Conservation (phyloP, 306 rosid species). For the Malus fusca region DNA sequence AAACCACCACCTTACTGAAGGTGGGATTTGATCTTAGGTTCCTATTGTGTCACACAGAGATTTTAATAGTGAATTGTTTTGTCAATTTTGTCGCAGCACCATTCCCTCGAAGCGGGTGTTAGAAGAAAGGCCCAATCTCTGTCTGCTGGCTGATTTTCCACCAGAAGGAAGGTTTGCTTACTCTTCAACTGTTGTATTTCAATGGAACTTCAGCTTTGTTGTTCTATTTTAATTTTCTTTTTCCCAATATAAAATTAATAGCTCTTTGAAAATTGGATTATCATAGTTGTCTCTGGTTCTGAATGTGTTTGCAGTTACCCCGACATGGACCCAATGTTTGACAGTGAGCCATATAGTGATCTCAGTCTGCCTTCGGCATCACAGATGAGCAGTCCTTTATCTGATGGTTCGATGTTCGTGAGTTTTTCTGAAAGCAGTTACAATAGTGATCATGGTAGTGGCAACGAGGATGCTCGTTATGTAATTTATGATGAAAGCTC, state of each 20-base stretch:
- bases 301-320: constrained; percentile 60
- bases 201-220: not conserved
- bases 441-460: constrained; percentile 89
- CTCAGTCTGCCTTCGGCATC: constrained; percentile 60
- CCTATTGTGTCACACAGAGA: not conserved
- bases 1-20: not conserved
- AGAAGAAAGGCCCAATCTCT: constrained; percentile 72
- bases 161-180: constrained; percentile 78
- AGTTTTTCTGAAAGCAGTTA: constrained; percentile 91
- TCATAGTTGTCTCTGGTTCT: constrained; percentile 11
- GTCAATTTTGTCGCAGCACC: constrained; percentile 42
- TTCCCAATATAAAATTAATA: not conserved
- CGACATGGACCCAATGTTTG: constrained; percentile 56
- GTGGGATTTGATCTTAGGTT: not conserved
- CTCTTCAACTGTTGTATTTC: constrained; percentile 8
- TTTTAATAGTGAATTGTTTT: constrained; percentile 5
- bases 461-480: constrained; percentile 78
- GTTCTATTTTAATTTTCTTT: not conserved
- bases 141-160: constrained; percentile 85
- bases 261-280: not conserved
- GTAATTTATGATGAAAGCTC: constrained; percentile 76
- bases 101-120: constrained; percentile 63
- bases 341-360: constrained; percentile 62
- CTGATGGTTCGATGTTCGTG: constrained; percentile 66
- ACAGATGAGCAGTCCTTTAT: constrained; percentile 58